Conservation (phyloP, 352 stramenopile genomes). For the Phytopythium kandeliae region DNA sequence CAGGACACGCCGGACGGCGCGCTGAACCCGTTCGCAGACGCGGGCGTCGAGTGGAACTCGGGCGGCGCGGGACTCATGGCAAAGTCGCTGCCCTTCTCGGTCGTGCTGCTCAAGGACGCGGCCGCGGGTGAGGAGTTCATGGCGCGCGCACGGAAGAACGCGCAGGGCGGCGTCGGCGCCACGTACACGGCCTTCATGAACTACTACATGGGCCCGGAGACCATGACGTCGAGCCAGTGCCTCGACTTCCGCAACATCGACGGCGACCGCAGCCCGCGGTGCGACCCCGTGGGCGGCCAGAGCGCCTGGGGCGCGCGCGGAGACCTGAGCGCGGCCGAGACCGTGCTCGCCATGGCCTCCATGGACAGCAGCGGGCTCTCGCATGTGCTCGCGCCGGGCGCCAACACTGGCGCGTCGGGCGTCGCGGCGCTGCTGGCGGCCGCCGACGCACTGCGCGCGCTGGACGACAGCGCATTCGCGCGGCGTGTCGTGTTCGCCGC, state of each 20-base stretch:
- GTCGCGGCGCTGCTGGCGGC: conserved; percentile 73
- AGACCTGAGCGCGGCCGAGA: conserved; percentile 37
- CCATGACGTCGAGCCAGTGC: conserved; percentile 70
- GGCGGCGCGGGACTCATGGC: conserved; percentile 40
- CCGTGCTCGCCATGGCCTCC: conserved; percentile 65
- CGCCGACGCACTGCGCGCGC: conserved; percentile 53
- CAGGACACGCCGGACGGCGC: conserved; percentile 41
- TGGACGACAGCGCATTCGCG: conserved; percentile 55
- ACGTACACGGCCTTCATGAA: conserved; percentile 80
- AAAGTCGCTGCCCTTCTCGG: conserved; percentile 40
- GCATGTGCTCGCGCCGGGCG: conserved; percentile 62
- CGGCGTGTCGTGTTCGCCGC: conserved; percentile 78
- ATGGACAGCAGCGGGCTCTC: conserved; percentile 75
- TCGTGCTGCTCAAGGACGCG: conserved; percentile 57
- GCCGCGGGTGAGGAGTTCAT: conserved; percentile 33
- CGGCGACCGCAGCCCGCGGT: conserved; percentile 51
- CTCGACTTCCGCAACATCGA: conserved; percentile 78
- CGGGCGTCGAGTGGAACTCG: conserved; percentile 65
- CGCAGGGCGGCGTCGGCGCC: conserved; percentile 26
- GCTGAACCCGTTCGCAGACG: conserved; percentile 62
- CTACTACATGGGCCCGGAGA: conserved; percentile 74
- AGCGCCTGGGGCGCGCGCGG: conserved; percentile 64
- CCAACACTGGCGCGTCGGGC: conserved; percentile 68
- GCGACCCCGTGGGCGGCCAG: conserved; percentile 75
- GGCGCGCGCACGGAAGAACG: conserved; percentile 53